Evolutionary conservation across 148 eudicot genomes (phyloP).

Genomic region (Dianthus caryophyllus): DNA sequence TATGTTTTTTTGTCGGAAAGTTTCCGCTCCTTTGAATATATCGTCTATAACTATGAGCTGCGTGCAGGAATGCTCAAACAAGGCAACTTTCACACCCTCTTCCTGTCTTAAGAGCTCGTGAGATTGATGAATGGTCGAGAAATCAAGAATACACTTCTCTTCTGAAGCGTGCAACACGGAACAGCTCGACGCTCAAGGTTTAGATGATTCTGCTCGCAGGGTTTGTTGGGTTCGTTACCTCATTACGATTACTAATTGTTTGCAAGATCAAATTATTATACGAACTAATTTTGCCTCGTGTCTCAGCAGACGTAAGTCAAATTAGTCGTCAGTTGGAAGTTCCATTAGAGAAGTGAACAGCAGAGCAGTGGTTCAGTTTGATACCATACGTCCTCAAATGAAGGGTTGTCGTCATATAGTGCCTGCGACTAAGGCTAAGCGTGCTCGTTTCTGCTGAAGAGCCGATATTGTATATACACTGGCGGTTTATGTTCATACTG

Average conservation of each 20-base stretch:
- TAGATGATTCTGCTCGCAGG: constrained; percentile 19
- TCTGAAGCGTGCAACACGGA: constrained; percentile 41
- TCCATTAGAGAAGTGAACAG: not conserved
- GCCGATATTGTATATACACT: not conserved
- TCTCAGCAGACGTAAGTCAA: not conserved
- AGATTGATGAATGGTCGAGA: constrained; percentile 96
- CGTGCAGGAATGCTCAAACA: constrained; percentile 86
- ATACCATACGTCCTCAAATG: not conserved
- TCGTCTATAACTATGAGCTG: not conserved
- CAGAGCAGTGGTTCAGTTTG: not conserved
- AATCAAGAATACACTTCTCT: constrained; percentile 67
- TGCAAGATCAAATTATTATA: too few relatives aligned
- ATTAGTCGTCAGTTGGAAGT: constrained; percentile 2
- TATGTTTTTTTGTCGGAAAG: not conserved
- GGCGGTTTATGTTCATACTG: not conserved
- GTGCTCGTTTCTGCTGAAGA: not conserved
- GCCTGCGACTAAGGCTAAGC: not conserved
- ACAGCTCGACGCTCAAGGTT: constrained; percentile 35
- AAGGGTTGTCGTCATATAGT: not conserved
- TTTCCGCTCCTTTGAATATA: not conserved
- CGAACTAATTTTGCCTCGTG: not conserved
- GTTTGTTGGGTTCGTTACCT: not conserved
- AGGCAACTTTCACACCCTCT: constrained; percentile 97
- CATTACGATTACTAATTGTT: too few relatives aligned
- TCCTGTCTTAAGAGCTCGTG: constrained; percentile 95